Evolutionary conservation across 2,329 filamentous ascomycete genomes (phyloP), one percentile per base, ranked within the genome.

Genomic region (Colletotrichum zoysiae): DNA sequence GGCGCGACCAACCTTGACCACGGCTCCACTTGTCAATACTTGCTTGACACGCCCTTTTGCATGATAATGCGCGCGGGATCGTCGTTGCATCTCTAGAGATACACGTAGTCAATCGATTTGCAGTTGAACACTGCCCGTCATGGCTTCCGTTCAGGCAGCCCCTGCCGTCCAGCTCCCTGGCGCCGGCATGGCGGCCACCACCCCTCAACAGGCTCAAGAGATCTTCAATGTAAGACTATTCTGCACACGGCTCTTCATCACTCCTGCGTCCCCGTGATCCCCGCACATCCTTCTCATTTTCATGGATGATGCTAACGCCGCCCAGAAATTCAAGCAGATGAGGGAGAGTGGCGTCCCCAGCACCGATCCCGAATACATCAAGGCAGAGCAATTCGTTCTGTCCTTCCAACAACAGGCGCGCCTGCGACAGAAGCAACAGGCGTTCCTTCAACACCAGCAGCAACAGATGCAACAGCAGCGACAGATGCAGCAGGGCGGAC

Each of bases 311-410:
- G 67, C 61, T 70, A 51, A 75, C 42, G 60, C 51, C 59, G 30
- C 58, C 30, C 78, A 98, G 95, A 95, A 94, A 88, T 96, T 93
- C 75, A 92, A 93, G 79, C 90, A 93, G 81, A 95, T 98, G 93
- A 96, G 95, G 82, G 89, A 93, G 67, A 88, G 92, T 77, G 95
- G 95, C 76, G 92, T 97, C 33, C 90, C 93, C 51, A 88, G 91
- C 68, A 92, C 88, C 68, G 95, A 98, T 78, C 95, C 95, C 57
- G 95, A 98, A 80, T 95, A 92, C 78, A 88, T 95, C 78, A 97
- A 96, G 82, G 89, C 91, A 42, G 91, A 94, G 65, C 90, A 92
- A 73, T 90, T 97, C 73, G 87, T 98, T 74, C 81, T 89, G 48
- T 90, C 87, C 76, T 89, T 97, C 66, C 92, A 94, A 75, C 89